Evolutionary conservation across 179 eudicot genomes (phyloP).

Genomic region (Beta lomatogona): DNA sequence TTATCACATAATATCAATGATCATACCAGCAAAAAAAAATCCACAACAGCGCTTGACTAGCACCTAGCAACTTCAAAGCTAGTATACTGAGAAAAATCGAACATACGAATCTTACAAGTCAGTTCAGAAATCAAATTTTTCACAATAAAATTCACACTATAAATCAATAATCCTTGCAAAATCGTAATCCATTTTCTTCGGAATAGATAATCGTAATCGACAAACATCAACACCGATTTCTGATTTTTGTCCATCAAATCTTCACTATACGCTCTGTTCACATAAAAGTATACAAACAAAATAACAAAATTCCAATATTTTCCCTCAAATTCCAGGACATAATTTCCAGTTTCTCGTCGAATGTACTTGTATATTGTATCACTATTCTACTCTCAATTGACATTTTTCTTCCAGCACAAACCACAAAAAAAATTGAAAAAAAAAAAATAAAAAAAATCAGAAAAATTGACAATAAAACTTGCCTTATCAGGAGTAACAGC

Average conservation of each 20-base stretch:
- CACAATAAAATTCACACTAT: background rate
- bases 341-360: background rate
- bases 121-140: constrained; percentile 5
- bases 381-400: no score
- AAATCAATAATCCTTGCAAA: constrained; percentile 10
- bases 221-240: background rate
- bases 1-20: background rate
- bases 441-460: no score
- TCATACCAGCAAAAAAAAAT: background rate
- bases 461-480: background rate
- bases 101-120: background rate
- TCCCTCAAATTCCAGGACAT: no score
- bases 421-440: background rate
- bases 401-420: background rate
- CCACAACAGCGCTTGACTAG: background rate
- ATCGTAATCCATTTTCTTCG: background rate
- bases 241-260: background rate
- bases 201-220: background rate
- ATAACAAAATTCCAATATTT: no score
- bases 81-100: background rate
- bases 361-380: background rate
- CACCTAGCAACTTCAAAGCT: no score
- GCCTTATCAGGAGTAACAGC: constrained; percentile 51
- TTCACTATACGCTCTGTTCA: background rate
- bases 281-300: background rate